Evolutionary conservation across 2,329 filamentous ascomycete species (phyloP).

Genomic region (Ramularia endophylla): DNA sequence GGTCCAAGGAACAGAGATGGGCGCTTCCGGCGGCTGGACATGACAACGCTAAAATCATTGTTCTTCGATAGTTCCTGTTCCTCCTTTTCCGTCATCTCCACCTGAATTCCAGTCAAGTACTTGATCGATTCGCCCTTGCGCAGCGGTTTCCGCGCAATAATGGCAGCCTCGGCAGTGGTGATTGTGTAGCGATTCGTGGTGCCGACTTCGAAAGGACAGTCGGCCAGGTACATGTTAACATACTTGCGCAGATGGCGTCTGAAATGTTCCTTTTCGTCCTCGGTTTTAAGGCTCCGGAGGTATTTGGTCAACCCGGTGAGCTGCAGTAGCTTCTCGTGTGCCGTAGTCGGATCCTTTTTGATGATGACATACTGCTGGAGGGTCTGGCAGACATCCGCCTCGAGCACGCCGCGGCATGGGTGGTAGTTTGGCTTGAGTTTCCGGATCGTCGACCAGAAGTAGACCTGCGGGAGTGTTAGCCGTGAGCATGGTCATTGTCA

Average conservation of each 20-base stretch:
- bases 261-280: constrained; percentile 82
- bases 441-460: constrained; percentile 93
- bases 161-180: constrained; percentile 77
- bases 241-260: constrained; percentile 81
- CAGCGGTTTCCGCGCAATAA: constrained; percentile 75
- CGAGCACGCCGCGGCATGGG: constrained; percentile 69
- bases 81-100: constrained; percentile 86
- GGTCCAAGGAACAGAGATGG: constrained; percentile 91
- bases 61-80: constrained; percentile 77
- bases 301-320: constrained; percentile 71
- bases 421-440: constrained; percentile 89
- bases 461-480: constrained; percentile 55
- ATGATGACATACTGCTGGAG: constrained; percentile 64
- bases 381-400: constrained; percentile 56
- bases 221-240: constrained; percentile 84
- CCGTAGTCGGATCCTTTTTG: constrained; percentile 62
- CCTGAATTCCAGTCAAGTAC: constrained; percentile 85
- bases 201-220: constrained; percentile 91
- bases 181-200: constrained; percentile 95
- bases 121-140: constrained; percentile 80
- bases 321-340: constrained; percentile 66
- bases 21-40: constrained; percentile 85
- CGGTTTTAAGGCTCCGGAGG: constrained; percentile 55
- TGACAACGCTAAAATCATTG: constrained; percentile 95
- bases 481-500: constrained; percentile 3